These are phyloP conservation scores for Oryza meyeriana DNA, from an alignment of 176 grass and related monocot genomes.

Conservation along the genomic window DNA sequence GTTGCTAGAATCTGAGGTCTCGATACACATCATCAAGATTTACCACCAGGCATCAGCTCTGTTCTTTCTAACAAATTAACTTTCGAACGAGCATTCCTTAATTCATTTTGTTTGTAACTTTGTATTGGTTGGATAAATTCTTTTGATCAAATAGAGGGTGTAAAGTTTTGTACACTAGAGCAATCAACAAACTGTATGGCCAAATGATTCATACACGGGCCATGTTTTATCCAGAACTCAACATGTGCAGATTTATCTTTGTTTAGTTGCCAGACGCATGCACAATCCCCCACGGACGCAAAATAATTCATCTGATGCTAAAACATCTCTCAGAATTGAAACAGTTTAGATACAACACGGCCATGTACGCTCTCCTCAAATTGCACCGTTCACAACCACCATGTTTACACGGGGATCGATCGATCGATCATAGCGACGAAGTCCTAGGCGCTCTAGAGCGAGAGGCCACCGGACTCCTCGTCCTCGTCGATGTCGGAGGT, in stretches of 20 bases:
- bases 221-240: not conserved
- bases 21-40: not conserved
- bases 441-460: constrained; percentile 44
- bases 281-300: not conserved
- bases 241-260: not conserved
- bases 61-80: not conserved
- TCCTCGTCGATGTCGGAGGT: constrained; percentile 90
- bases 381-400: constrained; percentile 15
- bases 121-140: not conserved
- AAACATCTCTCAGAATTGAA: constrained; percentile 18
- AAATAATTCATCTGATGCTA: constrained; percentile 6
- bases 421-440: too few species aligned
- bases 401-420: constrained; percentile 11
- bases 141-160: constrained; percentile 18
- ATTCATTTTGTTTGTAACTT: constrained; percentile 24
- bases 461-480: constrained; percentile 88
- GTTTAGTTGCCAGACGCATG: not conserved
- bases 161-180: constrained; percentile 33
- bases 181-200: not conserved
- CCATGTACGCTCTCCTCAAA: constrained; percentile 8
- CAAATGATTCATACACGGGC: not conserved
- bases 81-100: not conserved
- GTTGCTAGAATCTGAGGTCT: not conserved
- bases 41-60: not conserved
- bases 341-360: constrained; percentile 42